Base-by-base conservation (phyloP, 2,329 filamentous ascomycete species). In the Chaetomiaceae sp. region DNA sequence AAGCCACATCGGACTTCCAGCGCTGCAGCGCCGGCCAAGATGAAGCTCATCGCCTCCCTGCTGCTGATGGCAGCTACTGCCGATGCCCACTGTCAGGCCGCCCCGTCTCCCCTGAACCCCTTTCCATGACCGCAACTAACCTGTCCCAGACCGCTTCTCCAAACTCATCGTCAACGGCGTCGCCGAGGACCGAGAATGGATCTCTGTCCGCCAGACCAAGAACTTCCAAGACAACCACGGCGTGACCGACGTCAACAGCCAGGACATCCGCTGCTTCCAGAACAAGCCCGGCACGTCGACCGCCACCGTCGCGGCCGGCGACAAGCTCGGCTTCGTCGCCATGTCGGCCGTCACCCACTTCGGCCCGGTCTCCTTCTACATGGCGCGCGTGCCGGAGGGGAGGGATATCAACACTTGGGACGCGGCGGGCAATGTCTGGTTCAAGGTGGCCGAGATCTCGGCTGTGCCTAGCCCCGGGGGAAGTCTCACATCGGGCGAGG, bases 131-230 rank as follows among this genome's bases (percentile, higher is more conserved):
- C n/a, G n/a, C n/a, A 36, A 14, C 48, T 54, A 9, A 51, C 29
- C 29, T n/a, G 17, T 7, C 3, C 12, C 48, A 69, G 66, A 68
- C 59, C 62, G 62, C 52, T 68, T 68, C 62, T 65, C 65, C 12
- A 64, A 65, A 40, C 58, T 68, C 3, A 59, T 68, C 42, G 54
- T 69, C 20, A 58, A 63, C 54, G 64, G 65, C 22, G 58, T 56
- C 5, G 39, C 61, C 36, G 64, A 68, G 43, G 56, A 62, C n/a
- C 53, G 54, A 9, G 65, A 67, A 43, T 69, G 65, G 65, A 61
- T 52, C 4, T 58, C 63, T 6, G 66, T 74, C 34, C 68, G 72
- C 33, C 53, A 66, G 51, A 68, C 67, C n/a, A 68, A 68, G 59
- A 69, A 68, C 63, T 68, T 64, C 61, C 67, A 68, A 54, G 64